Base-by-base conservation (phyloP, 1,284 basidiomycete genomes). In the Hypsizygus ulmarius region DNA sequence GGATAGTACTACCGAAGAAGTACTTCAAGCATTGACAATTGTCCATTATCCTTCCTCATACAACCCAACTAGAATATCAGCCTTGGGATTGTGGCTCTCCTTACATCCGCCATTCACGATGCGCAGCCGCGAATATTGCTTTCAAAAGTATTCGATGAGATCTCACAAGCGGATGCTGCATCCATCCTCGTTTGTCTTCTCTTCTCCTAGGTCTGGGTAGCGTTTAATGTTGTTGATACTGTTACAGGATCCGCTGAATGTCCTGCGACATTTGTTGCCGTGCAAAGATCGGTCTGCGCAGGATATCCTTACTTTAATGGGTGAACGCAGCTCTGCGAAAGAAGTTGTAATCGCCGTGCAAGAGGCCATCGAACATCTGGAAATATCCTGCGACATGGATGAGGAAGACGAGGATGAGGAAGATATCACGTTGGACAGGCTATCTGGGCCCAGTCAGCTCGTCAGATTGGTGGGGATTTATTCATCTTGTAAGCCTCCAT, bases 271-370 rank as follows among this genome's bases (percentile, higher is more conserved):
- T 12, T 60, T 84, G 0, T 43, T 82, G 3, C 62, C 67, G 11
- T 71, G 57, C 43, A 42, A 58, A 3, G 63, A 72, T 41, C 60
- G 67, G 2, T 66, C 67, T 18, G 72, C 75, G 0, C 63, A 62
- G 29, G 67, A 72, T 3, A 61, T 84, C 16, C 58, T 84, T 2
- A 55, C 65, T 1, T 45, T 77, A 16, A 65, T 83, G 15, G 70
- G 69, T 1, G 62, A 70, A 49, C 64, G 67, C 25, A 64, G 73
- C 18, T 76, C 72, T 45, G 68, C 82, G 0, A 86, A 83, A 56
- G 86, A 89, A 59, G 65, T 80, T 2, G 56, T 82, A 5, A 77
- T 89, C 47, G 76, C 79, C 1, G 60, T 73, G 5, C 81, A 87
- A 58, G 86, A 86, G 60, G 67, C 65, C 5, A 51, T 79, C 33